Percentiles rank a stretch among this genome's conserved stretches.
These are phyloP conservation scores for Aureobasidium melanogenum DNA, from an alignment of 2,329 filamentous ascomycete species.

Conservation along the genomic window DNA sequence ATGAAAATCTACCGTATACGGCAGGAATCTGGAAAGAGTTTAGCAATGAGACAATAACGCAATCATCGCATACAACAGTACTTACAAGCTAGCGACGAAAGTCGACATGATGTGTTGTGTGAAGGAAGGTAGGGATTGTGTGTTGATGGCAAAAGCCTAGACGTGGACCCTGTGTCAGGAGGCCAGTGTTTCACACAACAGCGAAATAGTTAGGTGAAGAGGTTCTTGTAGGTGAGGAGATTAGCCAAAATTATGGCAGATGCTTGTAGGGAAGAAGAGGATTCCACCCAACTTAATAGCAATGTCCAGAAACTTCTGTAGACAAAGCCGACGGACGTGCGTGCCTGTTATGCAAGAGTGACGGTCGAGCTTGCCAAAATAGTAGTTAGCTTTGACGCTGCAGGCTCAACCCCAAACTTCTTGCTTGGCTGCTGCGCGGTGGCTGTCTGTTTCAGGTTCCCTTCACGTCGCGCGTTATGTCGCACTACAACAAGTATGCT, in stretches of 20 bases:
- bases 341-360: constrained; percentile 11
- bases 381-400: background rate
- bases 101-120: constrained; percentile 13
- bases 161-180: background rate
- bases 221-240: background rate
- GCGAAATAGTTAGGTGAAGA: background rate
- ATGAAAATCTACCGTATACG: constrained; percentile 80
- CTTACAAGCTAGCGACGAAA: constrained; percentile 22
- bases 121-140: background rate
- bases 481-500: background rate
- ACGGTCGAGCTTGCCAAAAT: constrained; percentile 8
- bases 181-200: background rate
- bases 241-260: background rate
- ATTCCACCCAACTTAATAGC: constrained; percentile 2
- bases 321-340: constrained; percentile 4
- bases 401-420: background rate
- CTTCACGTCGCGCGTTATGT: background rate
- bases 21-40: constrained; percentile 64
- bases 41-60: background rate
- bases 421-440: background rate
- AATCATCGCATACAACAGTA: background rate
- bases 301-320: constrained; percentile 10
- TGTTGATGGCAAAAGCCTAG: background rate
- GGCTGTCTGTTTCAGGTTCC: constrained; percentile 1
- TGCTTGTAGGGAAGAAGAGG: background rate